Evolutionary conservation across 306 rosid genomes (phyloP), one percentile per base, ranked within the genome.

Genomic region (Inga leiocalycina): DNA sequence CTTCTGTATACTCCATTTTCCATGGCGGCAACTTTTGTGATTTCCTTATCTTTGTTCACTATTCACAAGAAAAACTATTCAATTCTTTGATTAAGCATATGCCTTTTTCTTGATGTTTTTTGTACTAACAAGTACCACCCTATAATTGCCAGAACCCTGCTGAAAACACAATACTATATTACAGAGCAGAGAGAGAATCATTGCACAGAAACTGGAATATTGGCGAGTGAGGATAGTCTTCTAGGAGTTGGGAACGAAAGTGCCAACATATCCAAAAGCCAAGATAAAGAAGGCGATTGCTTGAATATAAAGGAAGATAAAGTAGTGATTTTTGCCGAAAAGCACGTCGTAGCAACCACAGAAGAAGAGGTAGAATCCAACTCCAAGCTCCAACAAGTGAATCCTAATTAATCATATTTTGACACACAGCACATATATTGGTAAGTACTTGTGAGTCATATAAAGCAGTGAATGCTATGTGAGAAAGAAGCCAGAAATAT

Each of bases 251-350:
- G 98, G 97, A 76, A 94, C 92, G 52, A 96, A 89, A 44, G 98
- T 94, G 85, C 99, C 99, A 69, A 90, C 91, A 48, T 94, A 91
- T 79, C 99, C 99, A 81, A 94, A 84, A 10, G 97, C 97, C 84
- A 86, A 78, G 82, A 92, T 71, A 84, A 92, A 90, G 88, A 96
- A 96, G 66, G 99, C 97, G 4, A 82, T 6, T 65, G 98, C 79
- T 89, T 96, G 99, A 48, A 92, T 71, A 79, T 71, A 91, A 79
- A 96, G 94, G 92, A 84, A 96, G 43, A 96, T 67, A 90, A 81
- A 96, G 91, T 69, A 92, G 80, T 90, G 88, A 79, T 90, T 91
- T 83, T 92, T 86, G 86, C 99, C 99, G n/a, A 87, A 96, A 75
- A 88, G 44, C 43, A 89, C 62, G 80, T 91, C 97, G 10, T 94